Conservation (phyloP, 2,329 filamentous ascomycete genomes). For the Neopestalotiopsis sp. region DNA sequence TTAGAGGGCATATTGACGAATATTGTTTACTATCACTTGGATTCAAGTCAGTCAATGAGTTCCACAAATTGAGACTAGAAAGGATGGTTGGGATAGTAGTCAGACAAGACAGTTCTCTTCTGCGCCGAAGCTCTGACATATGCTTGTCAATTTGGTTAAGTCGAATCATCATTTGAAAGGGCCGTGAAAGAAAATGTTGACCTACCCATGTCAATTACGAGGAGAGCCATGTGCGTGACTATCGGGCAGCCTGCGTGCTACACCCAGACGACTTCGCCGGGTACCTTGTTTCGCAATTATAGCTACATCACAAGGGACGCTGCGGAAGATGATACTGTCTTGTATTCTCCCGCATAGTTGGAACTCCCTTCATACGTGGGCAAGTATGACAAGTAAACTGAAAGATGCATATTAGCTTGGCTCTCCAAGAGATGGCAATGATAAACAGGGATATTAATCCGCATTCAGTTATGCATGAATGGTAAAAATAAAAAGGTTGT, state of each 20-base stretch:
- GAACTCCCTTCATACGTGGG: no score
- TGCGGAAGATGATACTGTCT: not conserved
- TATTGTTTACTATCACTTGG: not conserved
- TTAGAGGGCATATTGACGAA: not conserved
- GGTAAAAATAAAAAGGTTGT: constrained; percentile 60
- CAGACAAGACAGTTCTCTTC: constrained; percentile 56
- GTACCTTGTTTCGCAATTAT: not conserved
- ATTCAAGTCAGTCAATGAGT: constrained; percentile 1
- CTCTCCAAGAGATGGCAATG: not conserved
- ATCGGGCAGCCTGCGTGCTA: not conserved
- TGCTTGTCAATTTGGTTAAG: constrained; percentile 87
- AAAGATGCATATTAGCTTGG: not conserved
- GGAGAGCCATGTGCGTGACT: not conserved
- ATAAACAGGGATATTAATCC: constrained; percentile 13
- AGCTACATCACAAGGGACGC: not conserved
- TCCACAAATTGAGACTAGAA: not conserved
- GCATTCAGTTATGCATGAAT: constrained; percentile 64
- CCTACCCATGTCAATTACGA: not conserved
- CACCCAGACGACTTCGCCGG: not conserved
- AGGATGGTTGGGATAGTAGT: constrained; percentile 31
- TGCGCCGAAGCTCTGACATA: constrained; percentile 83
- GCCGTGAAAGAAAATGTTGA: constrained; percentile 18
- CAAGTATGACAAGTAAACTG: not conserved
- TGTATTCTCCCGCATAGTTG: no score
- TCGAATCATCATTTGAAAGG: constrained; percentile 78